Evolutionary conservation across 371 early-diverging fungal genomes (phyloP).

Genomic region (Actinomucor elegans): DNA sequence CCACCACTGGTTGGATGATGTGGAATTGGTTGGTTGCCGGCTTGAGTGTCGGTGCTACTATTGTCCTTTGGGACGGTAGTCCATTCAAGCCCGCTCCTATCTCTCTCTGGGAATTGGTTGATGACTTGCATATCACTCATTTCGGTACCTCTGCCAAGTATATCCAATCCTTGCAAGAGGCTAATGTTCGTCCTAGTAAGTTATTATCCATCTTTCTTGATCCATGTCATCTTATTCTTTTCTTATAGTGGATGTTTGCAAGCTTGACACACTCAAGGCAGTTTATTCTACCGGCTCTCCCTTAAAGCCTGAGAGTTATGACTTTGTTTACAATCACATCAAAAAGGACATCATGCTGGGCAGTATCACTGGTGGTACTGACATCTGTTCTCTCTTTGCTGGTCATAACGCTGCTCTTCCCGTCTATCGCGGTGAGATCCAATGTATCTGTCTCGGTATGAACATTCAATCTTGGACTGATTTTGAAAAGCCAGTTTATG

Average conservation of each 20-base stretch:
- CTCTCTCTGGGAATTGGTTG: constrained; percentile 80
- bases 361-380: constrained; percentile 96
- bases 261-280: constrained; percentile 67
- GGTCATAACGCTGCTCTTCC: constrained; percentile 85
- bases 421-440: constrained; percentile 94
- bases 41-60: constrained; percentile 76
- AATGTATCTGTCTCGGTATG: constrained; percentile 93
- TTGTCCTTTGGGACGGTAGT: constrained; percentile 93
- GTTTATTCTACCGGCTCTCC: constrained; percentile 96
- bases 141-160: constrained; percentile 97
- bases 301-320: constrained; percentile 87
- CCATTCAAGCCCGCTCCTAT: constrained; percentile 86
- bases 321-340: constrained; percentile 86
- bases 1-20: constrained; percentile 99
- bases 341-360: constrained; percentile 83
- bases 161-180: constrained; percentile 88
- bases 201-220: background rate
- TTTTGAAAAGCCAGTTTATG: constrained; percentile 67
- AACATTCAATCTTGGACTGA: constrained; percentile 89
- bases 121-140: constrained; percentile 76
- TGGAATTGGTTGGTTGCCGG: constrained; percentile 96
- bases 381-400: constrained; percentile 94
- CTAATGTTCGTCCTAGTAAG: constrained; percentile 62
- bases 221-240: background rate
- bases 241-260: constrained; percentile 38